These are phyloP conservation scores for Cylindrotheca closterium DNA, from an alignment of 108 stramenopile genomes.

Conservation along the genomic window DNA sequence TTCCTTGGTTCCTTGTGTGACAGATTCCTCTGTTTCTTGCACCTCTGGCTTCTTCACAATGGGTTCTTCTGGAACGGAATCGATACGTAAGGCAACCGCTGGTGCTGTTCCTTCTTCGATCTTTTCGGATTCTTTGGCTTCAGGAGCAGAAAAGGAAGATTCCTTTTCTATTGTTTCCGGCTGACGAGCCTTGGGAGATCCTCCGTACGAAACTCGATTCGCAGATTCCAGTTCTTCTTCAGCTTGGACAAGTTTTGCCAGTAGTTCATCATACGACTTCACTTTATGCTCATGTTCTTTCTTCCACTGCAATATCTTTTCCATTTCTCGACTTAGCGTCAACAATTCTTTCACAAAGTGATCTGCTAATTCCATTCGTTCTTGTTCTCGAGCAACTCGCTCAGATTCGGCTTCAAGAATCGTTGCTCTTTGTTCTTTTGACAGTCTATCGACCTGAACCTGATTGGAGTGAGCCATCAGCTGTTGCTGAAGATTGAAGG, in stretches of 20 bases:
- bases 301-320: conserved; percentile 34
- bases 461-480: conserved; percentile 19
- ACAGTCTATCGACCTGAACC: conserved; percentile 4
- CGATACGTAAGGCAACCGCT: background rate
- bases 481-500: conserved; percentile 34
- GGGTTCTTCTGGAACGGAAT: conserved; percentile 3
- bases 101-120: conserved; percentile 2
- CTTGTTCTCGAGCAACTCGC: conserved; percentile 19
- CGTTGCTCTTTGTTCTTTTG: conserved; percentile 30
- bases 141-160: background rate
- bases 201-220: conserved; percentile 2
- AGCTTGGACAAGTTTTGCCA: conserved; percentile 44
- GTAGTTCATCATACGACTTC: conserved; percentile 31
- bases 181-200: conserved; percentile 1
- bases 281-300: conserved; percentile 36
- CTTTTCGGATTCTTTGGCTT: background rate
- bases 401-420: conserved; percentile 37
- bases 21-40: background rate
- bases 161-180: background rate
- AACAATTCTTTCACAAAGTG: conserved; percentile 42
- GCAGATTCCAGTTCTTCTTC: conserved; percentile 39
- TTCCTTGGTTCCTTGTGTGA: background rate
- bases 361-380: conserved; percentile 38
- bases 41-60: background rate
- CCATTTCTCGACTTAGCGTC: conserved; percentile 35